Evolutionary conservation across 306 rosid genomes (phyloP).

Genomic region (Rosa rugosa): DNA sequence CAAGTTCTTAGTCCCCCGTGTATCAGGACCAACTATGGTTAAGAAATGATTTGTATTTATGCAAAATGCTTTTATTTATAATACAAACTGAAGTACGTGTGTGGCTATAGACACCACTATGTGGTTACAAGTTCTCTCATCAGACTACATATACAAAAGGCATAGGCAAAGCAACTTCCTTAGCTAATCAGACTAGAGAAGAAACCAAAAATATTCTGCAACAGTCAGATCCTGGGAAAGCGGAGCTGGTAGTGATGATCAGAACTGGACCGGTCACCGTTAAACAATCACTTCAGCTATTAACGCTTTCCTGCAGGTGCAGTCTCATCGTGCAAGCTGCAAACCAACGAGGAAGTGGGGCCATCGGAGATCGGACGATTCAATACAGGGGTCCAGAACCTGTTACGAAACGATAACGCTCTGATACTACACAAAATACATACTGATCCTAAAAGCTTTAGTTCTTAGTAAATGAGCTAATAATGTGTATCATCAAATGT

Average conservation of each 20-base stretch:
- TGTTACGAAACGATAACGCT: neutral
- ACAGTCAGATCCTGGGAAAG: neutral
- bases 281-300: neutral
- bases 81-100: neutral
- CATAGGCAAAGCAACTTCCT: neutral
- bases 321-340: neutral
- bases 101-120: neutral
- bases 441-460: neutral
- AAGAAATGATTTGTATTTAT: neutral
- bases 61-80: neutral
- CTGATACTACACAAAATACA: neutral
- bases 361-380: neutral
- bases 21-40: neutral
- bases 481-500: neutral
- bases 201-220: neutral
- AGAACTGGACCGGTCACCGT: neutral
- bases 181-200: neutral
- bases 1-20: neutral
- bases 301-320: neutral
- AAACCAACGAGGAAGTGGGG: neutral
- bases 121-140: neutral
- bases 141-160: neutral
- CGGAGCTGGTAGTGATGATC: neutral
- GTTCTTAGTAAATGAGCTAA: neutral
- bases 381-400: neutral